These are phyloP conservation scores for Phytomonas sp. DNA, from an alignment of 208 protist genomes.

Conservation along the genomic window DNA sequence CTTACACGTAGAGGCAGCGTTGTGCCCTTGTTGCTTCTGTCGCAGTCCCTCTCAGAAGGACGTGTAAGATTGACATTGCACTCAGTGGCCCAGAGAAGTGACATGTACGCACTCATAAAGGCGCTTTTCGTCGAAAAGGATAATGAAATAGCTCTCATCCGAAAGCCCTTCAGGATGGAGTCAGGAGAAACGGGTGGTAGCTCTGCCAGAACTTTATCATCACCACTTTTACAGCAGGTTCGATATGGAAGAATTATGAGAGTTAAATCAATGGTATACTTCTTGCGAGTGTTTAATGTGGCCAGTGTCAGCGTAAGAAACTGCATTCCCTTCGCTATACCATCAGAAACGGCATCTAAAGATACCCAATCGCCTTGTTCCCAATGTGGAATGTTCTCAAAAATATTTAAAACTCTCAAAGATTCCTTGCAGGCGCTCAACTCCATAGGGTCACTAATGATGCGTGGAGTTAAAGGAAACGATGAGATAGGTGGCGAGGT, in stretches of 20 bases:
- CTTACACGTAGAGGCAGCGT: constrained; percentile 46
- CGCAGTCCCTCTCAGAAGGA: constrained; percentile 13
- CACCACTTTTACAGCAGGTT: constrained; percentile 17
- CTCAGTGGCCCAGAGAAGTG: constrained; percentile 77
- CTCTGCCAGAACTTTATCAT: constrained; percentile 42
- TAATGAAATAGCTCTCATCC: constrained; percentile 53
- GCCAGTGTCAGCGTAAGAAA: constrained; percentile 65
- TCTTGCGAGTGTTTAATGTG: constrained; percentile 47
- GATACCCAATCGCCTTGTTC: constrained; percentile 46
- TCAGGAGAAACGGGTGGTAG: constrained; percentile 54
- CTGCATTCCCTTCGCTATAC: constrained; percentile 1
- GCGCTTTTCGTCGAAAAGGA: constrained; percentile 60
- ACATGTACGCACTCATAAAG: constrained; percentile 77
- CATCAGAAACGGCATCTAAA: constrained; percentile 15
- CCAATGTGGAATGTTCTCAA: constrained; percentile 29
- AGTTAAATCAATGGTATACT: constrained; percentile 63
- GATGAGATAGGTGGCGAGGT: constrained; percentile 48
- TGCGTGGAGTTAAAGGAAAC: constrained; percentile 58
- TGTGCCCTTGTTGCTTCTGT: constrained; percentile 3
- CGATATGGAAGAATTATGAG: constrained; percentile 65
- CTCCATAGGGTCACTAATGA: constrained; percentile 39
- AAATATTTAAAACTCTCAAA: constrained; percentile 31
- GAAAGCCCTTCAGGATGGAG: constrained; percentile 31
- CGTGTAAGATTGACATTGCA: constrained; percentile 49
- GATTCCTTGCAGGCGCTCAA: constrained; percentile 63